Evolutionary conservation across 1,284 basidiomycete species (phyloP), one percentile per base, ranked within the genome.

Genomic region (Rhizopogon hawkerae): DNA sequence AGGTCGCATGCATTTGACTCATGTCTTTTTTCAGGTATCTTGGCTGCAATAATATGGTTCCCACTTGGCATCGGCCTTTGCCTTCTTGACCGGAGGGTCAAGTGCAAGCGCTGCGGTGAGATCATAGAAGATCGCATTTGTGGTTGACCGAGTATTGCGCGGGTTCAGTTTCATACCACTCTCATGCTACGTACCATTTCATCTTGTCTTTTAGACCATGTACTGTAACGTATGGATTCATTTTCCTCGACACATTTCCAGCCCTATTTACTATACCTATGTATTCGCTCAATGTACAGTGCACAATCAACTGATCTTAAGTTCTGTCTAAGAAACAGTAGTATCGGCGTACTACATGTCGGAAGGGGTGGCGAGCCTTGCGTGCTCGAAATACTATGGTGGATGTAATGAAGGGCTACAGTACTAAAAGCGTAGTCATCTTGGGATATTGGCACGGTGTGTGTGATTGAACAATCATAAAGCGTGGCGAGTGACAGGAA

Each of bases 31-130:
- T 13, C 53, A 86, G 85, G 86, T 52, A 65, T 90, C 23, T 67
- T 90, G 14, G 83, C 84, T 10, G 87, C 87, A 3, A 69, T 90
- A 21, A 70, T 90, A 54, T 90, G 87, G 85, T 90, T 90, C 68
- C 87, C 87, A 1, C 65, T 89, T 0, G 87, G 87, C 5, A 73
- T 90, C 38, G 84, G 77, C 2, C 67, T 84, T 5, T 89, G 88
- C 59, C 62, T 90, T 11, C 69, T 90, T 13, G 87, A 90, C 61
- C 73, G 82, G 43, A 69, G 72, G 46, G 79, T 85, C 35, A 75
- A 72, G 52, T 90, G 86, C 64, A 65, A 59, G 18, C 78, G 84
- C 9, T 89, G 77, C 45, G 76, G 76, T 11, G 50, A 56, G 11
- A 26, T 59, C 16, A 53, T 72, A 13, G 64, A 69, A 35, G 61